Evolutionary conservation across 1,284 basidiomycete genomes (phyloP), one percentile per base, ranked within the genome.

Genomic region (Sutorius eximius): DNA sequence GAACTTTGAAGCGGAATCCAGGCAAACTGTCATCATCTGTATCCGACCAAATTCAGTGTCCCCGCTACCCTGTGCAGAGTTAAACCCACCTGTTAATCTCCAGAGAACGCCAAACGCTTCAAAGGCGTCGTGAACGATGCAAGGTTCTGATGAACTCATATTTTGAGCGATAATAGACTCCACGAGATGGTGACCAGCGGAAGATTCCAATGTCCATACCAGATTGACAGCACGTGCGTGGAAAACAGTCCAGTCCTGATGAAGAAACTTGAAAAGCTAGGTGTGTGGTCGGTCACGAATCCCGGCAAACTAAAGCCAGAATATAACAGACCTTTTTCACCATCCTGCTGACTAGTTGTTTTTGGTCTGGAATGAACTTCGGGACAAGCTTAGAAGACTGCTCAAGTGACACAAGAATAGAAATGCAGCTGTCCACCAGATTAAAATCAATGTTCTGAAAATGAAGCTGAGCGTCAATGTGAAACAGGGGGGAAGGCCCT

Each of bases 61-160:
- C 32, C 22, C 56, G 32, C 36, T 37, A 22, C 22, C 36, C 27
- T 24, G 40, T 47, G 18, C 38, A 48, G 48, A 27, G 37, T n/a
- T 43, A 16, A 53, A 64, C 78, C 64, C 59, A 90, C 94, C 92
- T 48, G 88, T 90, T 55, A 95, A 73, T 55, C 93, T 82, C 96
- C 96, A 99, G 7, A 98, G 76, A 1, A 93, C 86, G 1, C 96
- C 95, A 69, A 99, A 97, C 0, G 90, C 91, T 60, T 94, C 89
- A 67, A 89, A 91, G 0, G 87, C 83, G 30, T 83, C 82, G 49
- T 81, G 75, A 12, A 79, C 72, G 51, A 78, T 76, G n/a, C 62
- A 62, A 18, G 75, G 72, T 44, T 83, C 76, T 0, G 77, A 68
- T 10, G 82, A 80, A 12, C 79, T 80, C 71, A 95, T 79, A n/a